Evolutionary conservation across 768 basidiomycete species (phyloP).

Genomic region (Phanerodontia chrysosporium): DNA sequence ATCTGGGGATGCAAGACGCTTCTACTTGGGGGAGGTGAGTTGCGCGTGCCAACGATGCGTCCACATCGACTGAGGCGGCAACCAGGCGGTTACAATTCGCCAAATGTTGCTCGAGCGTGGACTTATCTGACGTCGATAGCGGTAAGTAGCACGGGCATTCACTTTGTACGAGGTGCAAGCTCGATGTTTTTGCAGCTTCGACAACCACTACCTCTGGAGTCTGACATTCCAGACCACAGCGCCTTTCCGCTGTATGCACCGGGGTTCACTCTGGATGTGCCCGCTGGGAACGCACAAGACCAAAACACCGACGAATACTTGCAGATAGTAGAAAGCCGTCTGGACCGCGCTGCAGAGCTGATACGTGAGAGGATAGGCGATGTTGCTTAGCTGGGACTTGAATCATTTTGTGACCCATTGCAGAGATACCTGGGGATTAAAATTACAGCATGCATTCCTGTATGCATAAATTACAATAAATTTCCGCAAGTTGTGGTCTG

Average conservation of each 20-base stretch:
- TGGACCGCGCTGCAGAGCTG: slow-evolving; percentile 14
- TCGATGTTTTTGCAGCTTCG: slow-evolving; percentile 40
- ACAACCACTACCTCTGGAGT: slow-evolving; percentile 50
- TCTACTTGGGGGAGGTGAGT: slow-evolving; percentile 72
- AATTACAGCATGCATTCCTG: neutral
- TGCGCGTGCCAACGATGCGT: neutral
- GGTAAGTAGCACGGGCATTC: slow-evolving; percentile 38
- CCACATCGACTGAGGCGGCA: too few relatives aligned
- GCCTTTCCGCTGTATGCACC: slow-evolving; percentile 73
- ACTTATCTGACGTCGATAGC: slow-evolving; percentile 73
- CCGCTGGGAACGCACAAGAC: slow-evolving; percentile 69
- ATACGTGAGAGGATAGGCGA: slow-evolving; percentile 9
- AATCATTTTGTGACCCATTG: too few relatives aligned
- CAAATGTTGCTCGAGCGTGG: slow-evolving; percentile 88
- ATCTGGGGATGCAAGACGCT: slow-evolving; percentile 59
- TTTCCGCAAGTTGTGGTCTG: neutral
- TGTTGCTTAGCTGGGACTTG: neutral
- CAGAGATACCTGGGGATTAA: neutral
- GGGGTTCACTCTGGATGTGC: slow-evolving; percentile 77
- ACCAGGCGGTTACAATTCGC: slow-evolving; percentile 75
- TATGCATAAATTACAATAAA: neutral
- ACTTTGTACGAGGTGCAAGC: neutral
- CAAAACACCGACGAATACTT: slow-evolving; percentile 64
- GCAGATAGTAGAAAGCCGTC: slow-evolving; percentile 32
- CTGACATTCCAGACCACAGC: slow-evolving; percentile 71